Percentiles rank a stretch among this genome's conserved stretches.
Evolutionary conservation across 495 filamentous ascomycete genomes (phyloP).

Genomic region (Podospora comata): DNA sequence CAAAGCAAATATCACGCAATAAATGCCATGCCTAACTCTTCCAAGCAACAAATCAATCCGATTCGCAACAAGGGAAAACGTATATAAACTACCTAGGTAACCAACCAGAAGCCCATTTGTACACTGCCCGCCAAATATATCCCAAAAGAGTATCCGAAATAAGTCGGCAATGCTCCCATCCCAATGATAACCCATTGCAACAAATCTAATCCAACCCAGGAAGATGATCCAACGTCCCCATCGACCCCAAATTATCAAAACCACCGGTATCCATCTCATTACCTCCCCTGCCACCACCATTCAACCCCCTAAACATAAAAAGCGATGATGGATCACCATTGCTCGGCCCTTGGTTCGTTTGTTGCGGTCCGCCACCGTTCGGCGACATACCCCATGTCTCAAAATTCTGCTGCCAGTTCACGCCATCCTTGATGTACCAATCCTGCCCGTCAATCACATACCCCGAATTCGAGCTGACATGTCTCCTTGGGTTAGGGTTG

Average conservation of each 20-base stretch:
- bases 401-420: conserved; percentile 49
- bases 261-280: conserved; percentile 23
- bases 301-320: conserved; percentile 33
- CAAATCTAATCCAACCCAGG: conserved; percentile 29
- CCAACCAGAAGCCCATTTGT: background rate
- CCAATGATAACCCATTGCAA: background rate
- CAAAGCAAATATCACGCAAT: background rate
- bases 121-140: background rate
- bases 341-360: background rate
- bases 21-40: background rate
- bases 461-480: conserved; percentile 19
- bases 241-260: conserved; percentile 26
- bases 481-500: conserved; percentile 9
- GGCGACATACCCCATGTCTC: conserved; percentile 37
- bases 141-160: background rate
- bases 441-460: conserved; percentile 48
- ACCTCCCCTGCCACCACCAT: conserved; percentile 4
- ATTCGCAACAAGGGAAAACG: background rate
- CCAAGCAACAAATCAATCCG: background rate
- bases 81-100: background rate
- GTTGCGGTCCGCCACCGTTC: background rate
- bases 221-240: conserved; percentile 31
- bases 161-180: background rate
- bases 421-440: conserved; percentile 51
- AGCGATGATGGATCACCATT: conserved; percentile 14